Conservation (phyloP, 208 protist species). For the Leishmania tarentolae region DNA sequence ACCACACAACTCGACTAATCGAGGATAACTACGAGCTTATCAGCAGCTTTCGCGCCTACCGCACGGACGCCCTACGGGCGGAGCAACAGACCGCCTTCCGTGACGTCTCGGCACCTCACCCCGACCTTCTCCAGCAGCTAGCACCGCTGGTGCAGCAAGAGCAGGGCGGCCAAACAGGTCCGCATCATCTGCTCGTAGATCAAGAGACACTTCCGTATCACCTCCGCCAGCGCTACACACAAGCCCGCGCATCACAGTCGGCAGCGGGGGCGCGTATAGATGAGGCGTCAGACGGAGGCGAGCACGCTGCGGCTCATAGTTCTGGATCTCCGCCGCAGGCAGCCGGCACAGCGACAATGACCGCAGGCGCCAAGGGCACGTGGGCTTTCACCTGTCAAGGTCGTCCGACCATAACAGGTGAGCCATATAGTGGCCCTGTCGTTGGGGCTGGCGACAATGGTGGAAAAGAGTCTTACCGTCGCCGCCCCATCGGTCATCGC, state of each 20-base stretch:
- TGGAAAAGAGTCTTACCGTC: neutral
- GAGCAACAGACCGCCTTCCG: constrained; percentile 46
- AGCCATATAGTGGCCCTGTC: neutral
- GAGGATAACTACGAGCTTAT: constrained; percentile 81
- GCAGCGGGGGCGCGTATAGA: constrained; percentile 2
- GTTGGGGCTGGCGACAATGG: neutral
- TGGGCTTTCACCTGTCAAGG: constrained; percentile 52
- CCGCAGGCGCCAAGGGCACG: constrained; percentile 27
- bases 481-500: constrained; percentile 45
- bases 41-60: constrained; percentile 85
- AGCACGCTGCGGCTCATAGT: neutral
- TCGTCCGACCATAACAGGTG: constrained; percentile 14
- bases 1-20: constrained; percentile 54
- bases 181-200: constrained; percentile 53
- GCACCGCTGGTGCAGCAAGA: constrained; percentile 45
- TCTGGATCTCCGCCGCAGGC: constrained; percentile 4
- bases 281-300: neutral
- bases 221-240: constrained; percentile 24
- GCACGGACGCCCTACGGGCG: constrained; percentile 58
- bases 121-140: constrained; percentile 64
- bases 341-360: neutral
- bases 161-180: constrained; percentile 13
- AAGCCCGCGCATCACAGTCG: neutral
- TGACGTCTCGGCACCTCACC: constrained; percentile 61
- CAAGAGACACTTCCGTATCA: constrained; percentile 52